Base-by-base conservation (phyloP, 768 basidiomycete genomes). In the Fibroporia radiculosa region DNA sequence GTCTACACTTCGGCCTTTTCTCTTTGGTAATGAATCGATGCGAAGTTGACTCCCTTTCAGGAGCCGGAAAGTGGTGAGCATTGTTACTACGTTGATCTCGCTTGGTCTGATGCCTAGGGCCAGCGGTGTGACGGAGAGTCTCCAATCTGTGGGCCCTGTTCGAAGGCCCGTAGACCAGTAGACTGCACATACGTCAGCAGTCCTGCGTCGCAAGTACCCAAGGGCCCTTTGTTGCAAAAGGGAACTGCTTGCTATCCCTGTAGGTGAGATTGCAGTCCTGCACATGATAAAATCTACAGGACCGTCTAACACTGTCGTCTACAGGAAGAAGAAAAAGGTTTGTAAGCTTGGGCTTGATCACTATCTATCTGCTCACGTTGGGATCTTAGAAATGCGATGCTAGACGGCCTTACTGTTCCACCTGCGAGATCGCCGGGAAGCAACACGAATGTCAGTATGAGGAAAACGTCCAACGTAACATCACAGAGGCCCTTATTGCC, bases 341-440 rank as follows among this genome's bases (percentile, higher is more conserved):
- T 12, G 38, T 14, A n/a, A n/a, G n/a, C n/a, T n/a, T n/a, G n/a
- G n/a, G n/a, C n/a, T n/a, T n/a, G n/a, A n/a, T n/a, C n/a, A n/a
- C n/a, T n/a, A n/a, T n/a, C n/a, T n/a, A 49, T 23, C n/a, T 8
- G 16, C 6, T 14, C 29, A 7, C 29, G 19, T n/a, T 31, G 29
- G n/a, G n/a, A n/a, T n/a, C n/a, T n/a, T 33, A 59, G 58, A 59
- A 51, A 56, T 59, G 58, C 26, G 58, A 59, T 19, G 58, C 58
- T 10, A 48, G 47, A 6, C 48, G 58, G 13, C 58, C 58, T 0
- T 52, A 28, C 34, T 59, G 58, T 40, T 42, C 51, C 4, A 59
- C 58, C 0, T 59, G 58, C 44, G 44, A 51, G 25, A 43, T 52
- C 11, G 58, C 58, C 1, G 58, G 55, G 11, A 56, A 57, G 27